Base-by-base conservation (phyloP, 2,329 filamentous ascomycete species). In the Pyrenophora teres region DNA sequence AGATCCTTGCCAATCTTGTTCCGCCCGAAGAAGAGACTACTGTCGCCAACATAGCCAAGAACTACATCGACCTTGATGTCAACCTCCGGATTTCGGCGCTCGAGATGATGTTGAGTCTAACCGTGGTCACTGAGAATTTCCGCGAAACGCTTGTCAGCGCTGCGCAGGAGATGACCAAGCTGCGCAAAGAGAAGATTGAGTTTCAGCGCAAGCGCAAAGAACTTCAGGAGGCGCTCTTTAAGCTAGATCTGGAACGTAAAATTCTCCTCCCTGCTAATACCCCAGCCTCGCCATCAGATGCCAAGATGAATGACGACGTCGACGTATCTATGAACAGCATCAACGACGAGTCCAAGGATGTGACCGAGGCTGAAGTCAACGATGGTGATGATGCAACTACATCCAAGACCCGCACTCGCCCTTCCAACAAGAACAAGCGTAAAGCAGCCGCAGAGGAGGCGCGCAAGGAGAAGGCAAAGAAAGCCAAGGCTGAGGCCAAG, bases 141-240 rank as follows among this genome's bases (percentile, higher is more conserved):
- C 87, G 93, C 46, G 87, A 85, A 13, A 96, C 95, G 70, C 88
- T 99, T 80, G 91, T 96, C 62, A 88, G 93, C 57, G 96, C 92
- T 75, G 91, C 89, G 59, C 90, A 93, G 68, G 89, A 91, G 46
- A 97, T 97, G 92, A 99, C 94, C 1, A 85, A 87, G 47, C 91
- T 95, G 68, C 87, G 94, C 42, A 99, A 99, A 74, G 89, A 95
- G 70, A 97, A 96, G 77, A 96, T 97, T 55, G 90, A 96, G 60
- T 88, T 86, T 75, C 93, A 97, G 75, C 85, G 92, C 59, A 85
- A 89, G 62, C 86, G 89, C 58, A 88, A 87, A 72, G 75, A 78
- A 60, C 74, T 79, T 78, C 76, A 87, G 31, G 87, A 92, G 71
- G 87, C 92, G 46, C 76, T 93, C 21, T 86, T 85, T 56, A 77